Evolutionary conservation across 768 basidiomycete genomes (phyloP).

Genomic region (Russula virescens): DNA sequence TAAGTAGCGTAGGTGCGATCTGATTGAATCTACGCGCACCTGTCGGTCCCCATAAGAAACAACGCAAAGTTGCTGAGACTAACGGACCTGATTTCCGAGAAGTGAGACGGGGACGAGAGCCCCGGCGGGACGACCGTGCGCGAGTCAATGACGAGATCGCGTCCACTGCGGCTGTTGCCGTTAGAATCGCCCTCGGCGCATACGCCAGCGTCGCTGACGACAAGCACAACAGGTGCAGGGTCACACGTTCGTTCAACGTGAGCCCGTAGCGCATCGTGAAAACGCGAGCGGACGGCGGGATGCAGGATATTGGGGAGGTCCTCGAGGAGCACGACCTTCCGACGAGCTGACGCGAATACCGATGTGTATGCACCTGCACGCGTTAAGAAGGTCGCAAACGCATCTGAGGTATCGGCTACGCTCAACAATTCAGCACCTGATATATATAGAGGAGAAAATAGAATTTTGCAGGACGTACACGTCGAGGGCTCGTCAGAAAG

Average conservation of each 20-base stretch:
- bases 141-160: constrained; percentile 54
- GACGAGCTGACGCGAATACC: constrained; percentile 35
- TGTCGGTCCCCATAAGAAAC: constrained; percentile 3
- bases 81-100: constrained; percentile 75
- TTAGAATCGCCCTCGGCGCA: constrained; percentile 56
- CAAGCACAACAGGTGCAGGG: constrained; percentile 64
- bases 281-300: constrained; percentile 55
- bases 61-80: neutral
- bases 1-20: constrained; percentile 80
- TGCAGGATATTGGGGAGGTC: constrained; percentile 90
- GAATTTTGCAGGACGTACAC: neutral
- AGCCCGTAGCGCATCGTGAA: constrained; percentile 62
- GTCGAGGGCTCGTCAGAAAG: constrained; percentile 17
- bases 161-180: constrained; percentile 42
- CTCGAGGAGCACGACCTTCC: constrained; percentile 68
- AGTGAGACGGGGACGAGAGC: constrained; percentile 59
- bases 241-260: constrained; percentile 39
- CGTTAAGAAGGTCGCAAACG: constrained; percentile 70
- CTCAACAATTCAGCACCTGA: neutral
- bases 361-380: constrained; percentile 58
- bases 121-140: constrained; percentile 66
- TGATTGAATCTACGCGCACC: constrained; percentile 71
- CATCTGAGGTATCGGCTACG: constrained; percentile 33
- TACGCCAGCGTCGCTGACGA: constrained; percentile 78
- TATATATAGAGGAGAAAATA: neutral